These are phyloP conservation scores for Leccinum sublutescens DNA, from an alignment of 768 basidiomycete genomes.

Conservation along the genomic window DNA sequence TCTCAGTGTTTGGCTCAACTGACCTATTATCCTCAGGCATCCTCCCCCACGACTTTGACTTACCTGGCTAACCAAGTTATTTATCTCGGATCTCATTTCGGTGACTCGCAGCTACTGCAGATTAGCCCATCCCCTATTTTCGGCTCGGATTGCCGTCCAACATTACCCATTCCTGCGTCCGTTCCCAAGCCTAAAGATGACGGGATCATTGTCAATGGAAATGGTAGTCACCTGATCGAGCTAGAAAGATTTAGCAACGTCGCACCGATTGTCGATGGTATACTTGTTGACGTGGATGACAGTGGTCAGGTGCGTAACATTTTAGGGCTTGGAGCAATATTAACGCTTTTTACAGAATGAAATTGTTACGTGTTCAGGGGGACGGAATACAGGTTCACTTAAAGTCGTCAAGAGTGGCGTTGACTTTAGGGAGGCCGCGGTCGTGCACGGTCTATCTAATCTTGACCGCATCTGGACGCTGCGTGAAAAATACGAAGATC, in stretches of 20 bases:
- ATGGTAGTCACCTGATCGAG: constrained; percentile 58
- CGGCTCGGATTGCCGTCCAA: constrained; percentile 35
- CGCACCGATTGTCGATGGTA: constrained; percentile 80
- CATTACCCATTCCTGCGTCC: constrained; percentile 51
- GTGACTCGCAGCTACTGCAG: constrained; percentile 74
- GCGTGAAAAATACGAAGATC: constrained; percentile 43
- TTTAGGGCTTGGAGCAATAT: background rate
- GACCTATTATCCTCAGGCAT: constrained; percentile 45
- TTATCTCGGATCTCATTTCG: constrained; percentile 79
- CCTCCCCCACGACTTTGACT: constrained; percentile 67
- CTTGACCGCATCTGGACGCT: constrained; percentile 66
- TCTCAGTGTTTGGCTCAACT: constrained; percentile 2
- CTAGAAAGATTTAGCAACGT: constrained; percentile 71
- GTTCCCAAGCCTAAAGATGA: constrained; percentile 38
- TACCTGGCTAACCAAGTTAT: constrained; percentile 69
- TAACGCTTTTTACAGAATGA: constrained; percentile 48
- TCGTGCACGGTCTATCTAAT: constrained; percentile 53
- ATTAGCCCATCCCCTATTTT: constrained; percentile 50
- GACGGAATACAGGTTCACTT: constrained; percentile 69
- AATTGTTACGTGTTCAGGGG: constrained; percentile 86
- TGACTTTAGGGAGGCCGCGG: constrained; percentile 66
- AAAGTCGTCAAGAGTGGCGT: constrained; percentile 81
- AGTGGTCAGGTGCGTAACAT: constrained; percentile 58
- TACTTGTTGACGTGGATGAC: constrained; percentile 68
- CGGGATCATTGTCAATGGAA: constrained; percentile 49